Evolutionary conservation across 2,329 filamentous ascomycete genomes (phyloP), one percentile per base, ranked within the genome.

Genomic region (Pseudogymnoascus sp.): DNA sequence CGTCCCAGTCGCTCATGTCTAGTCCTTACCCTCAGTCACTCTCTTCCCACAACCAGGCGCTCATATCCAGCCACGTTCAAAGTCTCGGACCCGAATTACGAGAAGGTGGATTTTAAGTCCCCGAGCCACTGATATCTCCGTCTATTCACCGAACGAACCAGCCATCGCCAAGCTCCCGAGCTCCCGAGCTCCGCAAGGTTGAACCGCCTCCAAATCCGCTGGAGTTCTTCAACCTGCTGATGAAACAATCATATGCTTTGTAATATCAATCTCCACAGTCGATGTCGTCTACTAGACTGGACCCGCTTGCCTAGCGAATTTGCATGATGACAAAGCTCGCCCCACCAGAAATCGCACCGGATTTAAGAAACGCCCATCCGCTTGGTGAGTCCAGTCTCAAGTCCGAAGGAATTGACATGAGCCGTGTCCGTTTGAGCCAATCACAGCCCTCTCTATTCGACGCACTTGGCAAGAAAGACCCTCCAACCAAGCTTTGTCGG

Each of bases 341-440:
- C 28, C 47, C 47, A 33, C n/a, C 15, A 25, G 9, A 11, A 11
- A 12, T 18, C 9, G 28, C 28, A 53, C 28, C 47, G 47, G 47
- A 53, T 53, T 53, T 53, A 53, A 53, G 28, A 53, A 53, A 12
- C n/a, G n/a, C 47, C 47, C 47, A 53, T 33, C 47, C 47, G 43
- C 9, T 33, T 7, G 22, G 22, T 25, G 22, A 25, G 22, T 25
- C 47, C 33, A 53, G 28, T 11, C 47, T 2, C 28, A 53, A 53
- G 9, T 53, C 47, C 47, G 47, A 53, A 33, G 47, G 47, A 20
- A 11, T 53, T 53, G n/a, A 28, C 9, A n/a, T 33, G 28, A 4
- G n/a, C 28, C 47, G 28, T 53, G 47, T 53, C 47, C 47, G 28
- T 53, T 18, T 33, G 15, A 53, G 11, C 47, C 8, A 53, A 53